phyloP scores from a whole-genome alignment of 345 rosid genomes.

The Balakata baccata region DNA sequence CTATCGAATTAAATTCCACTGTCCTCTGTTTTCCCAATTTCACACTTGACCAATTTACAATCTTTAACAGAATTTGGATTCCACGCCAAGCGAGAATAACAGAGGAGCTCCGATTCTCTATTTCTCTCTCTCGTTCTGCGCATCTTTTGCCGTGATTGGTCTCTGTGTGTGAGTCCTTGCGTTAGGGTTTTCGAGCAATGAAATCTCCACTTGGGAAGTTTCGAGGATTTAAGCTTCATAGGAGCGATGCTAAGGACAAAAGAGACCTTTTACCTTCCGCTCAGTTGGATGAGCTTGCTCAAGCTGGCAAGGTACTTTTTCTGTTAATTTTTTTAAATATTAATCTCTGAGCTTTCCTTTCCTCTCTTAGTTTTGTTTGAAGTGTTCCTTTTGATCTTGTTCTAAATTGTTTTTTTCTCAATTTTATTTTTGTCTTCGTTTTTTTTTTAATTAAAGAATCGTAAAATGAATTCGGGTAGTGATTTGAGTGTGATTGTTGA shows the following conservation, averaged over 20 bases:
- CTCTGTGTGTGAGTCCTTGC: not conserved
- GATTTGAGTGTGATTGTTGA: not conserved
- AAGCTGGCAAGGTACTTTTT: constrained; percentile 66
- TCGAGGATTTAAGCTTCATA: constrained; percentile 67
- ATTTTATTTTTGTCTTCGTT: not conserved
- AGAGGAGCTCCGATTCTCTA: not conserved
- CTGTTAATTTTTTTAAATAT: too few species aligned
- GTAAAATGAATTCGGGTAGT: too few species aligned
- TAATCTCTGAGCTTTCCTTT: not conserved
- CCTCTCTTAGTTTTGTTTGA: not conserved
- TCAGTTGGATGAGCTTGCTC: constrained; percentile 73
- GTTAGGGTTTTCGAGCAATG: constrained; percentile 62
- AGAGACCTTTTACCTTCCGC: constrained; percentile 43
- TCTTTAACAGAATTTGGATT: constrained; percentile 9
- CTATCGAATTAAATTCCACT: constrained; percentile 38
- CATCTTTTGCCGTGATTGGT: constrained; percentile 5
- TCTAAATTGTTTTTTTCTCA: not conserved
- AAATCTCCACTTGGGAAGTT: constrained; percentile 68
- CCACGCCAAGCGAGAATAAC: not conserved
- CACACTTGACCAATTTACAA: not conserved
- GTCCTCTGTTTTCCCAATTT: constrained; percentile 16
- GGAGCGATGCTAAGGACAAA: constrained; percentile 63
- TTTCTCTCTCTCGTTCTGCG: not conserved
- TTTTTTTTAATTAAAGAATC: too few species aligned
- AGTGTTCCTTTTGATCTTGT: not conserved